These are phyloP conservation scores for Boletellus sp. DNA, from an alignment of 768 basidiomycete genomes.

Conservation along the genomic window DNA sequence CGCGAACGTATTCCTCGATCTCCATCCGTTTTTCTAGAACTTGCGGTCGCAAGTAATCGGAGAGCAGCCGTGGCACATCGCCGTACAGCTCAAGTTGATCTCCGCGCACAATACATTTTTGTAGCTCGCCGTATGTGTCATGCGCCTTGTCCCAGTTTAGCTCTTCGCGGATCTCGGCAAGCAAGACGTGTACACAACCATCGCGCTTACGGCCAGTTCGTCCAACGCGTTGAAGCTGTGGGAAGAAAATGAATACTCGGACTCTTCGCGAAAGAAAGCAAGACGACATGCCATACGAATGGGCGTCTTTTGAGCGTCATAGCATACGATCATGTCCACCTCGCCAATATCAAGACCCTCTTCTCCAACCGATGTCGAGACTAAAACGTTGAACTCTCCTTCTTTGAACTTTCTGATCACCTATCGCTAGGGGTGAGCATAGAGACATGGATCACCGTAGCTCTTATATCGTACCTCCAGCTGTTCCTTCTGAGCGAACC, in stretches of 20 bases:
- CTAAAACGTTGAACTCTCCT: conserved; percentile 87
- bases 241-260: conserved; percentile 1
- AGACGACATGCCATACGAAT: conserved; percentile 79
- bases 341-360: conserved; percentile 98
- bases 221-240: conserved; percentile 90
- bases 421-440: conserved; percentile 37
- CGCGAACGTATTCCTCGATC: conserved; percentile 67
- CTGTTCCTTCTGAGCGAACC: conserved; percentile 89
- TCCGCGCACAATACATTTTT: conserved; percentile 81
- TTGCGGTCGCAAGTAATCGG: conserved; percentile 69
- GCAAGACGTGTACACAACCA: conserved; percentile 86
- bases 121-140: conserved; percentile 81
- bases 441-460: conserved; percentile 3
- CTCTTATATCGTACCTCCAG: conserved; percentile 56
- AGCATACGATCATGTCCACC: conserved; percentile 93
- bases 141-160: conserved; percentile 86
- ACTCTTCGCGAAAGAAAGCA: neutral
- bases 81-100: conserved; percentile 86
- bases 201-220: conserved; percentile 91
- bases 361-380: conserved; percentile 96
- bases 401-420: conserved; percentile 83
- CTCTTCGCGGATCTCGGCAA: conserved; percentile 90
- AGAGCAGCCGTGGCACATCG: conserved; percentile 87
- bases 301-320: conserved; percentile 93
- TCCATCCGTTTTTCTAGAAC: conserved; percentile 81